phyloP scores from a whole-genome alignment of 1,139 yeast genomes.

The Nakaseomyces uthaithaninus region DNA sequence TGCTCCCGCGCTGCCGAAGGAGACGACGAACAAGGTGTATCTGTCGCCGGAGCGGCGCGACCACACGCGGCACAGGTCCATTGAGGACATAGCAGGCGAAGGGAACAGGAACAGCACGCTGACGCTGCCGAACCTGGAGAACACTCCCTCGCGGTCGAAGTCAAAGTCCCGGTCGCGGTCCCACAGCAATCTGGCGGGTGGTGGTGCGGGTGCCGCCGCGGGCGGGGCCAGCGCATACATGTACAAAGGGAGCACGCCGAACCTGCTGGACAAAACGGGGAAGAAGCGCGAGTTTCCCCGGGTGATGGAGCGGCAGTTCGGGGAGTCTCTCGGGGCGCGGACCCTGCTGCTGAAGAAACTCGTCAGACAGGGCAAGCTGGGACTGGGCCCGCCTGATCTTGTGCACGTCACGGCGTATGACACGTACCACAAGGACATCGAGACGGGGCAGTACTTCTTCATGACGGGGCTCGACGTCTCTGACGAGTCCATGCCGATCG shows the following conservation, averaged over 20 bases:
- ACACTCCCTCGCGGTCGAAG: neutral
- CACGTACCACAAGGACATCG: conserved; percentile 33
- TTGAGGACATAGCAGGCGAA: neutral
- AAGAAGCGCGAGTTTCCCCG: conserved; percentile 41
- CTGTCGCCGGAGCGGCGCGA: neutral
- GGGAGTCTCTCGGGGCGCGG: conserved; percentile 26
- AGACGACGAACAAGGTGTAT: neutral
- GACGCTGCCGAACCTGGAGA: conserved; percentile 4
- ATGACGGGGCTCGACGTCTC: conserved; percentile 58
- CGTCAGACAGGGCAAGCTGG: conserved; percentile 18
- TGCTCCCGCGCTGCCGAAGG: neutral
- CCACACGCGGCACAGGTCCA: neutral
- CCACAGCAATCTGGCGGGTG: neutral
- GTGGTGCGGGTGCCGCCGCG: no score
- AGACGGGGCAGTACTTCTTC: conserved; percentile 38
- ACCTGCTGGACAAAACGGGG: conserved; percentile 52
- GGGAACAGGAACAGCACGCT: conserved; percentile 5
- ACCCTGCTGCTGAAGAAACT: conserved; percentile 18
- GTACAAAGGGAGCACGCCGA: conserved; percentile 55
- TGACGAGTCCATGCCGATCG: conserved; percentile 53
- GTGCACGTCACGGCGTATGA: conserved; percentile 54
- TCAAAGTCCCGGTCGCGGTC: neutral
- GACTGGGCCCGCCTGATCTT: conserved; percentile 83
- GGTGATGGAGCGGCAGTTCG: conserved; percentile 23
- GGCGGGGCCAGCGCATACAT: no score